A percentile compares a stretch with the other conserved stretches of the same genome.
Evolutionary conservation across 2,329 filamentous ascomycete species (phyloP).

Genomic region (Curvularia sp.): DNA sequence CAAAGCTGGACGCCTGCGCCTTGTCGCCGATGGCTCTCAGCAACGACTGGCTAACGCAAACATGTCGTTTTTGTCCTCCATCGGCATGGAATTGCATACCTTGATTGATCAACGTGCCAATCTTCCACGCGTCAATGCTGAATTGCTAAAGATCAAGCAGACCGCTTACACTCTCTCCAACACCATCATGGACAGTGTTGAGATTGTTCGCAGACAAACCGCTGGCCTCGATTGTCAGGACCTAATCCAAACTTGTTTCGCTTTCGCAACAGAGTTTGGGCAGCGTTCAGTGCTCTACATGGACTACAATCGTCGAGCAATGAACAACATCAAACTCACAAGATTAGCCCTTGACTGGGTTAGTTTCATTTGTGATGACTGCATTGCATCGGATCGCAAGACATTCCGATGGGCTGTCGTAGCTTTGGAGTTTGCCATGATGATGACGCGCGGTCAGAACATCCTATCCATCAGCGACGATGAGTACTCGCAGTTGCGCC

Average conservation of each 20-base stretch:
- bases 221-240: conserved; percentile 87
- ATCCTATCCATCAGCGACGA: conserved; percentile 89
- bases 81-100: conserved; percentile 84
- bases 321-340: conserved; percentile 96
- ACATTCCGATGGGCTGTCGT: conserved; percentile 98
- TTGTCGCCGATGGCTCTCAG: conserved; percentile 88
- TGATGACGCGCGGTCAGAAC: conserved; percentile 92
- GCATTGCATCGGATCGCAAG: conserved; percentile 88
- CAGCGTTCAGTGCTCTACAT: conserved; percentile 94
- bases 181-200: conserved; percentile 98
- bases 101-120: conserved; percentile 93
- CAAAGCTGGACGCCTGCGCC: conserved; percentile 82
- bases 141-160: conserved; percentile 92
- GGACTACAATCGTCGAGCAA: conserved; percentile 91
- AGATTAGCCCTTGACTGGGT: conserved; percentile 96
- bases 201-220: conserved; percentile 87
- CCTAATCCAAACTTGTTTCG: conserved; percentile 95
- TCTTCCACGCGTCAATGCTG: conserved; percentile 86
- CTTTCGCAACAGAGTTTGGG: conserved; percentile 98
- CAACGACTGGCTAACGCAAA: conserved; percentile 80
- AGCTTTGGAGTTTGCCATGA: conserved; percentile 95
- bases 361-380: conserved; percentile 97
- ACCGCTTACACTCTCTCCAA: conserved; percentile 97
- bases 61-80: conserved; percentile 75
- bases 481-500: conserved; percentile 81